phyloP scores from a whole-genome alignment of 805 yeast species.

The Suhomyces sp. region DNA sequence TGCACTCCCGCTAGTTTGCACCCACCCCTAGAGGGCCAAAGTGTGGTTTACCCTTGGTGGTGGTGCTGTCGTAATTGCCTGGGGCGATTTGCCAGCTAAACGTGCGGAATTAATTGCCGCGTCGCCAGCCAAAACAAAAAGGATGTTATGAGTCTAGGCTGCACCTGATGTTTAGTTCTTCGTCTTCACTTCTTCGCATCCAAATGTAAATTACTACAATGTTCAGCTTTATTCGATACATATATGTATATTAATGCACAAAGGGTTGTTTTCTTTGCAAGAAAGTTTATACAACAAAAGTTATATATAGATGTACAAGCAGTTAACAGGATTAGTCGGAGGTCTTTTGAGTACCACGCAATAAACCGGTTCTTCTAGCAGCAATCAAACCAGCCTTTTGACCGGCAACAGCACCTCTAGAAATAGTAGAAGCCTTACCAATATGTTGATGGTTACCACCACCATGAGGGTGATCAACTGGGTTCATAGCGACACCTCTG shows the following conservation, averaged over 20 bases:
- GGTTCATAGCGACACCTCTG: slow-evolving; percentile 99
- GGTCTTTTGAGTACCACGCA: slow-evolving; percentile 98
- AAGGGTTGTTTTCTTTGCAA: slow-evolving; percentile 4
- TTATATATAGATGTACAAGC: slow-evolving; percentile 1
- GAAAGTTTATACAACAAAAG: not conserved
- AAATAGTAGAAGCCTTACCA: slow-evolving; percentile 99
- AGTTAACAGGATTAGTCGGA: slow-evolving; percentile 28
- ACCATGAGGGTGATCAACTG: slow-evolving; percentile 99
- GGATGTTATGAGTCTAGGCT: not conserved
- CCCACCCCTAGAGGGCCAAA: not conserved
- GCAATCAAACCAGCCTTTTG: slow-evolving; percentile 99
- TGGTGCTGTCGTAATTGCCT: not conserved
- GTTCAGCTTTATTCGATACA: slow-evolving; percentile 4
- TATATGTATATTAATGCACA: slow-evolving; percentile 8
- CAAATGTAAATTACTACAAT: no score
- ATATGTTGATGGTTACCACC: slow-evolving; percentile 99
- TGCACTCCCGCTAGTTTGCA: not conserved
- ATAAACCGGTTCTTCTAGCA: slow-evolving; percentile 99
- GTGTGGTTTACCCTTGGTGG: not conserved
- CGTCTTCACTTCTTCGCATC: no score
- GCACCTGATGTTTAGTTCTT: no score
- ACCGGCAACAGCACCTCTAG: slow-evolving; percentile 99
- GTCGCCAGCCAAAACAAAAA: not conserved
- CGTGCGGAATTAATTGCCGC: not conserved
- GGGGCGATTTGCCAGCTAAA: not conserved